These are phyloP conservation scores for Heracleum sosnowskyi DNA, from an alignment of 129 eudicot genomes.

Conservation along the genomic window DNA sequence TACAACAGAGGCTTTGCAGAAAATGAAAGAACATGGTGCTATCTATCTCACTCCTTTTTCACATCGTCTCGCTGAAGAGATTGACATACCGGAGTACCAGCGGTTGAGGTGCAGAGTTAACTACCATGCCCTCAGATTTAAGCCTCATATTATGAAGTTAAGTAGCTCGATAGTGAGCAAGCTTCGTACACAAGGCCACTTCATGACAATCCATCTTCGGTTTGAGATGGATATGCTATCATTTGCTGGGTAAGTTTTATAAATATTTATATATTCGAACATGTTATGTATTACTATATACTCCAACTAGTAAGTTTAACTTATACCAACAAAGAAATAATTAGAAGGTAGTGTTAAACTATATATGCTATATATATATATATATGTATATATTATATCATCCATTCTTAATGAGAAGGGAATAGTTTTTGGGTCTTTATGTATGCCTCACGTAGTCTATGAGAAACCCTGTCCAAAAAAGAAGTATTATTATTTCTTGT, in stretches of 20 bases:
- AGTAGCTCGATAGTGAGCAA: conserved; percentile 71
- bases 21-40: conserved; percentile 93
- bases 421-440: not conserved
- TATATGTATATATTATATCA: not conserved
- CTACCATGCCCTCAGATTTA: conserved; percentile 89
- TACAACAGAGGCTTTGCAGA: conserved; percentile 61
- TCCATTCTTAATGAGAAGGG: not conserved
- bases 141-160: conserved; percentile 85
- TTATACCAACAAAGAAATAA: not conserved
- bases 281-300: not conserved
- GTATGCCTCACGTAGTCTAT: not conserved
- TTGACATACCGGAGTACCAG: conserved; percentile 83
- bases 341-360: not conserved
- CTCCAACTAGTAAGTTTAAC: not conserved
- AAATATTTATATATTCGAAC: not conserved
- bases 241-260: conserved; percentile 75
- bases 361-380: not conserved
- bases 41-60: conserved; percentile 92
- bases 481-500: not conserved
- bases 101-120: conserved; percentile 93
- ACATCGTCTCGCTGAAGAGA: conserved; percentile 89
- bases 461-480: not conserved
- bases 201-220: conserved; percentile 96
- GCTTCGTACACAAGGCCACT: conserved; percentile 85
- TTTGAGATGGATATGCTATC: conserved; percentile 97